These are phyloP conservation scores for Peronosclerospora sorghi DNA, from an alignment of 352 stramenopile genomes.

Conservation along the genomic window DNA sequence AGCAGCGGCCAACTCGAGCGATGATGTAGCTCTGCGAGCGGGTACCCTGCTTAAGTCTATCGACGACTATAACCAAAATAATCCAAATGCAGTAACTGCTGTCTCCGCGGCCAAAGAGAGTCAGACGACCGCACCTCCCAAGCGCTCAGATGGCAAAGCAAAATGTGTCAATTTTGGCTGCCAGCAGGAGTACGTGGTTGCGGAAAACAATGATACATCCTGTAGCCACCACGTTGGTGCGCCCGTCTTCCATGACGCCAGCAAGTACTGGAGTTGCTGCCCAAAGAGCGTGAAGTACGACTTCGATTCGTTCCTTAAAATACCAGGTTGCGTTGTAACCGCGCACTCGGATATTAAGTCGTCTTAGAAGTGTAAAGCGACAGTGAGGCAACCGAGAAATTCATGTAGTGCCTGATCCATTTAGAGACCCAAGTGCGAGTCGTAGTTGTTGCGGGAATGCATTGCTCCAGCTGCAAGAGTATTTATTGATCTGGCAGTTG, in stretches of 20 bases:
- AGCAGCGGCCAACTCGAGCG: slow-evolving; percentile 34
- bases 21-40: slow-evolving; percentile 2
- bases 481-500: too few species aligned
- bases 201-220: slow-evolving; percentile 61
- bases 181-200: slow-evolving; percentile 87
- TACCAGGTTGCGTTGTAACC: slow-evolving; percentile 77
- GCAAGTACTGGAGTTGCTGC: slow-evolving; percentile 92
- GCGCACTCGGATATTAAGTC: slow-evolving; percentile 71
- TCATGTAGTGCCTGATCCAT: not conserved
- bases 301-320: slow-evolving; percentile 89
- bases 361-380: slow-evolving; percentile 14
- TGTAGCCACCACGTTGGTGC: slow-evolving; percentile 82
- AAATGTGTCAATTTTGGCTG: slow-evolving; percentile 88
- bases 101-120: slow-evolving; percentile 58
- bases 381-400: not conserved
- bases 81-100: slow-evolving; percentile 82
- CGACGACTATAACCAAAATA: slow-evolving; percentile 87
- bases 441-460: too few species aligned
- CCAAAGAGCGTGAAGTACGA: slow-evolving; percentile 90
- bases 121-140: slow-evolving; percentile 30
- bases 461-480: too few species aligned
- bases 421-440: too few species aligned
- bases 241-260: slow-evolving; percentile 88
- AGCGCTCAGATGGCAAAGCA: slow-evolving; percentile 80
- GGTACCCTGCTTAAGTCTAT: slow-evolving; percentile 81